These are phyloP conservation scores for Massarina eburnea DNA, from an alignment of 2,329 filamentous ascomycete genomes.

Conservation along the genomic window DNA sequence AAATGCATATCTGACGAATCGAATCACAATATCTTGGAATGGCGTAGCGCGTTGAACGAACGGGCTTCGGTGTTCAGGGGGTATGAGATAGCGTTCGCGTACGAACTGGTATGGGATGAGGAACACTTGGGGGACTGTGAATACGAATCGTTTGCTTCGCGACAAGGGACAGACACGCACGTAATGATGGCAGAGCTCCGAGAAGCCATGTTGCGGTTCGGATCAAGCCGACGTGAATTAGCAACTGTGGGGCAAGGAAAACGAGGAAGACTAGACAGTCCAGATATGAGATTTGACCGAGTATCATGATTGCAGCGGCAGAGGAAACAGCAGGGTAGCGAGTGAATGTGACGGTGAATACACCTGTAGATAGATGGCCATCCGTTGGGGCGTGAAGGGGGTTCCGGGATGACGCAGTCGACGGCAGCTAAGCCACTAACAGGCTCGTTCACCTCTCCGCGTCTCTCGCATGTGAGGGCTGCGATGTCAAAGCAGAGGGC, in stretches of 20 bases:
- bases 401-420: slow-evolving; percentile 20
- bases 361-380: no score
- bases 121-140: slow-evolving; percentile 51
- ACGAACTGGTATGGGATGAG: slow-evolving; percentile 62
- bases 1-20: slow-evolving; percentile 78
- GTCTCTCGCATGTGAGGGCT: not conserved
- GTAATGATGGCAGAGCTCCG: slow-evolving; percentile 67
- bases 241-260: slow-evolving; percentile 70
- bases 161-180: slow-evolving; percentile 50
- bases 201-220: slow-evolving; percentile 60
- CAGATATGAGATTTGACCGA: slow-evolving; percentile 71
- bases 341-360: not conserved
- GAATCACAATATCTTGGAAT: slow-evolving; percentile 77
- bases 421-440: slow-evolving; percentile 18
- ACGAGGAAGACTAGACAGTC: slow-evolving; percentile 74
- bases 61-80: slow-evolving; percentile 51
- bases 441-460: slow-evolving; percentile 15
- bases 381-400: not conserved
- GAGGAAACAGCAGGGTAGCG: not conserved
- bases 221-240: slow-evolving; percentile 67
- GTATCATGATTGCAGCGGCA: slow-evolving; percentile 59
- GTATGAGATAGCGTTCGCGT: slow-evolving; percentile 58
- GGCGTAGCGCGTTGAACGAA: slow-evolving; percentile 70
- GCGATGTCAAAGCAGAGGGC: not conserved
- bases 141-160: slow-evolving; percentile 22